phyloP scores from a whole-genome alignment of 2,329 filamentous ascomycete genomes.

The Epicoccum nigrum region DNA sequence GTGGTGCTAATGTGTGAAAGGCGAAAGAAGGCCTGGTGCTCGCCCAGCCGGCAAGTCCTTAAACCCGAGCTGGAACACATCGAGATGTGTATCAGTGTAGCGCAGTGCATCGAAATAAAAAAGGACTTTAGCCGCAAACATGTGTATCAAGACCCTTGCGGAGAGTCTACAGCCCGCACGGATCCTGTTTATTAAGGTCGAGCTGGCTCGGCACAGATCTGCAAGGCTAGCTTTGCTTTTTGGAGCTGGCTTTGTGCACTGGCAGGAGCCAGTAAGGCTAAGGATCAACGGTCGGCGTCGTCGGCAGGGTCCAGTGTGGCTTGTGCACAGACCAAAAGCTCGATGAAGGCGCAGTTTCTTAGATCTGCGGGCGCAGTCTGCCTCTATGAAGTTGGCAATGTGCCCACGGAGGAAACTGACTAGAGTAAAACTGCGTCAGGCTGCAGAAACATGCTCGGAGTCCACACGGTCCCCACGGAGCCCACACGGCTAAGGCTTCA shows the following conservation, averaged over 20 bases:
- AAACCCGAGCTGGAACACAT: constrained; percentile 6
- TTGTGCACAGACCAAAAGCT: constrained; percentile 5
- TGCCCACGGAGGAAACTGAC: background rate
- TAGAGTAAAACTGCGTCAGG: background rate
- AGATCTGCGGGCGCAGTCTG: constrained; percentile 4
- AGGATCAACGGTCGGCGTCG: constrained; percentile 7
- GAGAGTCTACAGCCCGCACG: background rate
- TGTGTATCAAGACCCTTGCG: background rate
- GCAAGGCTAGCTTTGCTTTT: background rate
- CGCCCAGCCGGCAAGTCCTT: background rate
- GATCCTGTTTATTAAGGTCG: background rate
- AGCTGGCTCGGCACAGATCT: background rate
- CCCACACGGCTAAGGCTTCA: constrained; percentile 3
- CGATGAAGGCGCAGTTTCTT: constrained; percentile 11
- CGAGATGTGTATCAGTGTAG: constrained; percentile 1
- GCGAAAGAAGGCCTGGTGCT: background rate
- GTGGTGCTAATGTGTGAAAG: background rate
- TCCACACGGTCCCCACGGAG: background rate
- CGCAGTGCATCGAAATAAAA: background rate
- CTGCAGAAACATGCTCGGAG: background rate
- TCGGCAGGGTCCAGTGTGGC: constrained; percentile 14
- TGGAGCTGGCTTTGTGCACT: background rate
- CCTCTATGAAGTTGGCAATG: background rate
- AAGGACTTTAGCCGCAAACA: background rate
- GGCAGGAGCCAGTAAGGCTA: background rate